These are phyloP conservation scores for Asterophora lycoperdoides DNA, from an alignment of 768 basidiomycete genomes.

Conservation along the genomic window DNA sequence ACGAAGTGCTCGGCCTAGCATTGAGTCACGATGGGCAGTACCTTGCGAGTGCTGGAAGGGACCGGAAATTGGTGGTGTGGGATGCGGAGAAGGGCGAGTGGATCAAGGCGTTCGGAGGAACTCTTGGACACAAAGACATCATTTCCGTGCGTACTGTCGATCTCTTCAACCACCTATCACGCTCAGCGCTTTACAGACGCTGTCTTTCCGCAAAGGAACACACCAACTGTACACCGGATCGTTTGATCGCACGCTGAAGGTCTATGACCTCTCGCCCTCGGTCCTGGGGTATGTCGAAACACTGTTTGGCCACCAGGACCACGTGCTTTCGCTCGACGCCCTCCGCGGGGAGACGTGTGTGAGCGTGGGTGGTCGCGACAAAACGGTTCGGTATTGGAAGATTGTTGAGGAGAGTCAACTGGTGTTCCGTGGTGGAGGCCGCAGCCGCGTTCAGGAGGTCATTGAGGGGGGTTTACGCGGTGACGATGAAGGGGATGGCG, in stretches of 20 bases:
- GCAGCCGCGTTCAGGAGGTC: constrained; percentile 73
- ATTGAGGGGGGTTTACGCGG: constrained; percentile 71
- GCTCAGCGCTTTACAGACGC: constrained; percentile 36
- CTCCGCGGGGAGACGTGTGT: constrained; percentile 82
- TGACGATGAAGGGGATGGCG: constrained; percentile 52
- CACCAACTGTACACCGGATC: constrained; percentile 73
- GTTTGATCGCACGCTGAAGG: constrained; percentile 84
- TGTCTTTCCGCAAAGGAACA: constrained; percentile 76
- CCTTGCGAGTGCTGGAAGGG: constrained; percentile 84
- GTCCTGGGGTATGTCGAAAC: constrained; percentile 95
- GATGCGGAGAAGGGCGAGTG: constrained; percentile 70
- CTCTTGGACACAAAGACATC: constrained; percentile 54
- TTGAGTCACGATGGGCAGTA: constrained; percentile 81
- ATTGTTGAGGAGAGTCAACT: constrained; percentile 92
- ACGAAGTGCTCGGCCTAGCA: constrained; percentile 81
- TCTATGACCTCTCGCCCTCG: constrained; percentile 66
- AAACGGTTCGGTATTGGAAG: constrained; percentile 94
- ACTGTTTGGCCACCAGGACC: constrained; percentile 94
- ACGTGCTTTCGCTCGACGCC: constrained; percentile 71
- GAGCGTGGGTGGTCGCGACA: constrained; percentile 86
- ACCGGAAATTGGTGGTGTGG: constrained; percentile 83
- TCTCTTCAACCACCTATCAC: background rate
- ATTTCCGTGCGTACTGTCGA: constrained; percentile 27
- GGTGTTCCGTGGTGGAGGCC: constrained; percentile 94
- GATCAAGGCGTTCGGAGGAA: constrained; percentile 79